phyloP scores from a whole-genome alignment of 371 early-diverging fungal genomes.

The Mortierella sp. region DNA sequence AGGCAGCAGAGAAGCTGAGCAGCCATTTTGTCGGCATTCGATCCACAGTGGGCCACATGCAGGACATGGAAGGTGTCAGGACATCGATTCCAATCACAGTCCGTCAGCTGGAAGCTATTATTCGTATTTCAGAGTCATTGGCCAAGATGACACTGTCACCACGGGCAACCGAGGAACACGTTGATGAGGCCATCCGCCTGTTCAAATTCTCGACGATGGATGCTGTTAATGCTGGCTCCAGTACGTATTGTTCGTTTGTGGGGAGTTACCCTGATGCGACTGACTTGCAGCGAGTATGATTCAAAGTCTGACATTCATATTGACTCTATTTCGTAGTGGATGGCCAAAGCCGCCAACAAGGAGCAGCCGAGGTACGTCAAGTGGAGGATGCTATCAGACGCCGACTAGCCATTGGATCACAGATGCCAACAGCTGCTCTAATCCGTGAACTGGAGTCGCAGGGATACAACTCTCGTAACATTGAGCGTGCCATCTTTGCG shows the following conservation, averaged over 20 bases:
- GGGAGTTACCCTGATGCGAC: too few species aligned
- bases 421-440: slow-evolving; percentile 62
- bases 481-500: slow-evolving; percentile 81
- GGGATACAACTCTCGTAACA: slow-evolving; percentile 76
- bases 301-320: too few species aligned
- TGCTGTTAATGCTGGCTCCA: slow-evolving; percentile 88
- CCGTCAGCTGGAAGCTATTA: slow-evolving; percentile 99
- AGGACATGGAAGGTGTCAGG: slow-evolving; percentile 77
- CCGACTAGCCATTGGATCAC: slow-evolving; percentile 92
- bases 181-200: slow-evolving; percentile 98
- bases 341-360: slow-evolving; percentile 79
- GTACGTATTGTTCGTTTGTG: slow-evolving; percentile 44
- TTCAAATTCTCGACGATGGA: slow-evolving; percentile 99
- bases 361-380: slow-evolving; percentile 77
- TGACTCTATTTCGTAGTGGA: slow-evolving; percentile 57
- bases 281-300: too few species aligned
- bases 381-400: slow-evolving; percentile 87
- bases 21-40: slow-evolving; percentile 96
- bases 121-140: slow-evolving; percentile 98
- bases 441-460: slow-evolving; percentile 69
- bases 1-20: slow-evolving; percentile 92
- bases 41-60: slow-evolving; percentile 84
- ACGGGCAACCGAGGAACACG: slow-evolving; percentile 90
- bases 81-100: slow-evolving; percentile 99
- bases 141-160: slow-evolving; percentile 98